Evolutionary conservation across 1,139 yeast species (phyloP).

Genomic region (Scheffersomyces quercinus): DNA sequence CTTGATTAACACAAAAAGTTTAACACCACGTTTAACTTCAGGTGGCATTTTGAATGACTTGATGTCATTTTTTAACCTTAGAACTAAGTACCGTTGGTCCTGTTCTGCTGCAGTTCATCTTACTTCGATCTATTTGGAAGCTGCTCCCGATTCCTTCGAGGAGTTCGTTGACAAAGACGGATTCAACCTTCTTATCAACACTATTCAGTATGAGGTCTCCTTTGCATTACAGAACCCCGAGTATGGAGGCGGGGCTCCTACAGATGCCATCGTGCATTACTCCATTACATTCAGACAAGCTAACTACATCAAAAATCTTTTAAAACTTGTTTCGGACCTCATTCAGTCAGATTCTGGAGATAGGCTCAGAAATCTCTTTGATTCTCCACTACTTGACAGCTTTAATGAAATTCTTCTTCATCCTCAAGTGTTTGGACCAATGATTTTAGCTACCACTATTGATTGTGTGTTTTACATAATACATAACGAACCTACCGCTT

Average conservation of each 20-base stretch:
- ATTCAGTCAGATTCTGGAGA: slow-evolving; percentile 80
- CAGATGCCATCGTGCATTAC: slow-evolving; percentile 50
- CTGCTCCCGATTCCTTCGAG: slow-evolving; percentile 48
- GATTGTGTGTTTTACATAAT: slow-evolving; percentile 72
- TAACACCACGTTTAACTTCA: slow-evolving; percentile 44
- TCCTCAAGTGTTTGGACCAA: slow-evolving; percentile 66
- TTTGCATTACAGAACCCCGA: slow-evolving; percentile 60
- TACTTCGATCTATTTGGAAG: slow-evolving; percentile 52
- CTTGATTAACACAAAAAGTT: slow-evolving; percentile 53
- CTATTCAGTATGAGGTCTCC: slow-evolving; percentile 67
- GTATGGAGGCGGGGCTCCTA: slow-evolving; percentile 54
- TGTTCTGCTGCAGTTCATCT: slow-evolving; percentile 68
- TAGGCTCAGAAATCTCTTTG: slow-evolving; percentile 79
- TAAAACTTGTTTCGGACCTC: slow-evolving; percentile 65
- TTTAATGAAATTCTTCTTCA: slow-evolving; percentile 61
- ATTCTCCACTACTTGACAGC: slow-evolving; percentile 69
- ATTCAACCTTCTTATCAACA: slow-evolving; percentile 57
- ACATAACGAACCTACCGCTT: slow-evolving; percentile 92
- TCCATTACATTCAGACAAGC: slow-evolving; percentile 66
- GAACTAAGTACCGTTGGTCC: slow-evolving; percentile 54
- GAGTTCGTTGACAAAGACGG: slow-evolving; percentile 72
- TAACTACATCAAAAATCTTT: slow-evolving; percentile 51
- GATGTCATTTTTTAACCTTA: slow-evolving; percentile 58
- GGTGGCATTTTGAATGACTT: slow-evolving; percentile 78
- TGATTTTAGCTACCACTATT: slow-evolving; percentile 62